Conservation (phyloP, 2,329 filamentous ascomycete species). For the Epichloe sibirici region DNA sequence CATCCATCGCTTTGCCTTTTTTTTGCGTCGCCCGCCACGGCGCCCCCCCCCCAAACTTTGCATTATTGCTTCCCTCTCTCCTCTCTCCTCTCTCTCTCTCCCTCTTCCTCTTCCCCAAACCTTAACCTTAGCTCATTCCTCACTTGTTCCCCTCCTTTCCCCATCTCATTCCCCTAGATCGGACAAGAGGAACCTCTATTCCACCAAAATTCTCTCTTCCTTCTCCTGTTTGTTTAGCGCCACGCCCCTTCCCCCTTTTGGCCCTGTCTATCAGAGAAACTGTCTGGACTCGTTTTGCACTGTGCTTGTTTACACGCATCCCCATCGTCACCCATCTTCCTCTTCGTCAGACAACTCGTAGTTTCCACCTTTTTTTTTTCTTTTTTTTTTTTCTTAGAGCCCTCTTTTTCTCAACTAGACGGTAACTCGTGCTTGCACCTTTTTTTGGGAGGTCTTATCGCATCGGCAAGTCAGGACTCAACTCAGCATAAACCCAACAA, state of each 20-base stretch:
- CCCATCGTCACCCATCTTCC: background rate
- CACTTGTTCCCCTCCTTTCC: conserved; percentile 6
- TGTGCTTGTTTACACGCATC: background rate
- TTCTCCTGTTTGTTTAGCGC: conserved; percentile 2
- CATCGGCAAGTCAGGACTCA: no score
- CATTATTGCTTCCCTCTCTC: conserved; percentile 7
- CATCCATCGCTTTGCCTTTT: background rate
- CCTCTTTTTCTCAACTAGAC: no score
- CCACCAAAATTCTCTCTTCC: conserved; percentile 6
- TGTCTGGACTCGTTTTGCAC: background rate
- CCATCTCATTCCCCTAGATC: conserved; percentile 6
- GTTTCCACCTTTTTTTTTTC: background rate
- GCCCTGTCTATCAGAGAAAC: background rate
- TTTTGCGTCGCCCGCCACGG: background rate
- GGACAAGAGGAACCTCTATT: background rate
- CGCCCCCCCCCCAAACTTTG: background rate
- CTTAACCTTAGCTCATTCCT: background rate
- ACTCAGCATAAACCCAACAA: no score
- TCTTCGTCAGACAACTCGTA: background rate
- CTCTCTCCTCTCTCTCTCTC: conserved; percentile 8
- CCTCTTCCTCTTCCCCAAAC: background rate
- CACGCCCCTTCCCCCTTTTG: conserved; percentile 2
- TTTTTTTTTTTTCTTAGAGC: background rate
- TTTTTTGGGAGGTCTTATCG: background rate
- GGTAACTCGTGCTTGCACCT: background rate